Evolutionary conservation across 2,329 filamentous ascomycete genomes (phyloP), one percentile per base, ranked within the genome.

Genomic region (Knoxdaviesia proteae): DNA sequence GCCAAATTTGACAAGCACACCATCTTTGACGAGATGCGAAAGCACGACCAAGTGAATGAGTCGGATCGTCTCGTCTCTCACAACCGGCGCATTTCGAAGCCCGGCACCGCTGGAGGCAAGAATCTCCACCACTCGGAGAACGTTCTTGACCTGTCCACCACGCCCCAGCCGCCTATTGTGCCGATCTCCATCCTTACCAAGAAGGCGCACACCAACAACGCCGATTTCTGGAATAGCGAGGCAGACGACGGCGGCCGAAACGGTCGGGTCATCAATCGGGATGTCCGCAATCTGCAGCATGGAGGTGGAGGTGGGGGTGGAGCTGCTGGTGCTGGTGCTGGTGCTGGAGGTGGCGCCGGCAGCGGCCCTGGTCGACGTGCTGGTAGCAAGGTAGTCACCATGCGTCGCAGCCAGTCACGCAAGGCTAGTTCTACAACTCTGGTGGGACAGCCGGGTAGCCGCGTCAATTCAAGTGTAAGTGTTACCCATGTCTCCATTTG

Each of bases 1-100:
- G 87, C 84, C 39, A 93, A 94, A 54, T 96, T 96, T 52, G 87
- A 96, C 63, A 96, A 96, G 62, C 75, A 80, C 44, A 78, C 77
- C 1, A 75, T 96, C 6, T 98, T 98, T 55, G 81, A 88, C 49
- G 80, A 94, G 58, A 90, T 96, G 58, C 71, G 84, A 46, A 84
- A 82, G 49, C 84, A 92, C 44, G 88, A 96, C 52, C 78, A 75
- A 32, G 76, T 88, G 6, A 83, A 87, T n/a, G 87, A 94, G 44
- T 80, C 87, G 43, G 83, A 84, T 49, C 78, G 88, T n/a, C 61
- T 98, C 36, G 87, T 94, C 34, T 80, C 82, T 43, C 86, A 93
- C 61, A 96, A 96, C 56, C 74, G 84, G 34, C 66, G 59, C 45
- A 20, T 20, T 2, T 66, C 64, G 30, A 78, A 74, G 50, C 76